Percentiles rank a stretch among this genome's conserved stretches.
Conservation (phyloP, 2,329 filamentous ascomycete genomes). For the Allantophomopsis cytisporea region DNA sequence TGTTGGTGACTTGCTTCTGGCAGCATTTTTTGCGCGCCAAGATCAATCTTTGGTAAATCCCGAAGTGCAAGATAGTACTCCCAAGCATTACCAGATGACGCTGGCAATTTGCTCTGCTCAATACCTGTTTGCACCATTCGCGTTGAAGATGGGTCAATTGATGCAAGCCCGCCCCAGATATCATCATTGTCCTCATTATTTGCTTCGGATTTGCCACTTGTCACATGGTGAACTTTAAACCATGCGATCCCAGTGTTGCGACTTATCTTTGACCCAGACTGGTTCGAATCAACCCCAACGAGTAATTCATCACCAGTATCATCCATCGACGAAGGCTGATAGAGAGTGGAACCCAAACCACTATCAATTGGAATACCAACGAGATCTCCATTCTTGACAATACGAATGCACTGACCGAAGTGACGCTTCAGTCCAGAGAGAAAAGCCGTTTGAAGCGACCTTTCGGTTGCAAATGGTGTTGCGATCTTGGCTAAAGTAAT, state of each 20-base stretch:
- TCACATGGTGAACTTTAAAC: constrained; percentile 79
- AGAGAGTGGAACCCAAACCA: constrained; percentile 66
- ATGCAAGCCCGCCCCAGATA: constrained; percentile 74
- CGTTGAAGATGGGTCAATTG: constrained; percentile 75
- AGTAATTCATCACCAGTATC: constrained; percentile 44
- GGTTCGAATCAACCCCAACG: constrained; percentile 36
- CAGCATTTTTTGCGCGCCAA: constrained; percentile 19
- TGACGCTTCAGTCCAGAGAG: constrained; percentile 79
- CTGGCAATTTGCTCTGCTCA: constrained; percentile 68
- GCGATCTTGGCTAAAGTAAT: constrained; percentile 82
- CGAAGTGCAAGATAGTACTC: constrained; percentile 78
- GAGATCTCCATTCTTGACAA: constrained; percentile 78
- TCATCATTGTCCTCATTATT: constrained; percentile 49
- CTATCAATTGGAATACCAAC: constrained; percentile 85
- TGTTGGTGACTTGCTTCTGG: constrained; percentile 33
- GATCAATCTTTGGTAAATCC: constrained; percentile 39
- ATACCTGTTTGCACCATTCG: constrained; percentile 88
- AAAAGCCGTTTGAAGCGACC: constrained; percentile 71
- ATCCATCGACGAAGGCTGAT: constrained; percentile 47
- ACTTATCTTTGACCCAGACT: constrained; percentile 19
- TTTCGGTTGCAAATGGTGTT: constrained; percentile 77
- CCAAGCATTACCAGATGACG: constrained; percentile 67
- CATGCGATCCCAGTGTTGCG: constrained; percentile 54
- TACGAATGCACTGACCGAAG: constrained; percentile 69
- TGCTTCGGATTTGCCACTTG: constrained; percentile 34